Base-by-base conservation (phyloP, 2,329 filamentous ascomycete species). In the Nemania sp. region DNA sequence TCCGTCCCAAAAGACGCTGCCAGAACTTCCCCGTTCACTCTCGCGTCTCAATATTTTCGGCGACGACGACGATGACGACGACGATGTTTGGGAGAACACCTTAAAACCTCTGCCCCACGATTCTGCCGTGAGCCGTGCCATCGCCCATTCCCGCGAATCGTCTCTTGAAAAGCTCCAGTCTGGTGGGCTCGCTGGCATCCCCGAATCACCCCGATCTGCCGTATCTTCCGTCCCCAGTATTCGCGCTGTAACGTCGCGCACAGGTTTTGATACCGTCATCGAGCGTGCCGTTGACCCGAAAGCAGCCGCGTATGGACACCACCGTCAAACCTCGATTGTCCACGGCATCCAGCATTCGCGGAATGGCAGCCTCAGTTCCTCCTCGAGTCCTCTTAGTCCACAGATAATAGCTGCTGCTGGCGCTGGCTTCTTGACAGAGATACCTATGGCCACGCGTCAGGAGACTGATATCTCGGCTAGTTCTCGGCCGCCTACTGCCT, bases 301-400 rank as follows among this genome's bases (percentile, higher is more conserved):
- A 71, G 76, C 77, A 45, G 78, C 76, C 34, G 77, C 80, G 21
- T 87, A 98, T 81, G 91, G 91, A 61, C 93, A 99, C 75, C 92
- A 98, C 77, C 89, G 95, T 57, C 92, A 99, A 79, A 96, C 94
- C 0, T 98, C 94, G 50, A 97, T 98, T 69, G 93, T 98, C 59
- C 91, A 98, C 86, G 94, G 95, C 71, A 88, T 96, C 68, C 93
- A 97, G 75, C 95, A 99, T 85, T 86, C 86, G 69, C 83, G 94
- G 77, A 96, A 96, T 83, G 90, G 92, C 69, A 97, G 93, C 78
- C 87, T 90, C 66, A 92, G 91, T 73, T 87, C 90, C 58, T 86
- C 89, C 37, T 89, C 89, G 29, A 96, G 90, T 75, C 94, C 94
- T 60, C 81, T 97, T 70, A 96, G 91, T 75, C 91, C 92, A 56